Evolutionary conservation across 108 stramenopile genomes (phyloP).

Genomic region (Licmophora abbreviata): DNA sequence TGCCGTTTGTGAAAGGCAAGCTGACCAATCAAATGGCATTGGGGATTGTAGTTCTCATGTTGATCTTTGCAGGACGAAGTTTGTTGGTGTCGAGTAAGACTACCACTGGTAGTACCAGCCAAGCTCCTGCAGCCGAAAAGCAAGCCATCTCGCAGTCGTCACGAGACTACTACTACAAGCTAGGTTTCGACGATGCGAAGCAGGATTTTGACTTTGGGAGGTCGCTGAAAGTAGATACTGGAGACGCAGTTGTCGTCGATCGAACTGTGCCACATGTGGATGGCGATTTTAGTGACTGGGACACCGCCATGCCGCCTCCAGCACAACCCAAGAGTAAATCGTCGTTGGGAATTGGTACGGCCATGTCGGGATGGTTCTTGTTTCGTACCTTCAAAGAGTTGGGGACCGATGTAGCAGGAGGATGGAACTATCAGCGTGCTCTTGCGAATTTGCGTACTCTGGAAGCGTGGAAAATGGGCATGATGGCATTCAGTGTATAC

Average conservation of each 20-base stretch:
- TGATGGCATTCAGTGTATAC: slow-evolving; percentile 28
- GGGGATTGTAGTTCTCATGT: slow-evolving; percentile 14
- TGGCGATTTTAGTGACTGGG: not conserved
- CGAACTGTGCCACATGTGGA: not conserved
- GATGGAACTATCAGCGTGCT: slow-evolving; percentile 14
- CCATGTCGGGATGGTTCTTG: slow-evolving; percentile 22
- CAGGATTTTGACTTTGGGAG: slow-evolving; percentile 19
- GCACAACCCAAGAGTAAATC: not conserved
- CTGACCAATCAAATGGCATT: slow-evolving; percentile 13
- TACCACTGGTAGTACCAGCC: not conserved
- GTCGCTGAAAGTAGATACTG: slow-evolving; percentile 22
- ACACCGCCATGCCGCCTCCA: not conserved
- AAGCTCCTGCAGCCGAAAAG: not conserved
- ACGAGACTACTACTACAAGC: slow-evolving; percentile 30
- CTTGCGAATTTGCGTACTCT: slow-evolving; percentile 29
- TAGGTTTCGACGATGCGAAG: slow-evolving; percentile 44
- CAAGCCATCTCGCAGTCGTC: not conserved
- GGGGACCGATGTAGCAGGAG: slow-evolving; percentile 18
- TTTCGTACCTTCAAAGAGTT: slow-evolving; percentile 20
- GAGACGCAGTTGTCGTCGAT: no score
- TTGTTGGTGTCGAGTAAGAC: slow-evolving; percentile 5
- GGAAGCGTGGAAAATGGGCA: slow-evolving; percentile 20
- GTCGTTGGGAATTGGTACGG: not conserved
- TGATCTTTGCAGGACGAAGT: slow-evolving; percentile 9
- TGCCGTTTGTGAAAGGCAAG: slow-evolving; percentile 16